phyloP scores from a whole-genome alignment of 331 rosid species.

The Pyracantha coccinea region DNA sequence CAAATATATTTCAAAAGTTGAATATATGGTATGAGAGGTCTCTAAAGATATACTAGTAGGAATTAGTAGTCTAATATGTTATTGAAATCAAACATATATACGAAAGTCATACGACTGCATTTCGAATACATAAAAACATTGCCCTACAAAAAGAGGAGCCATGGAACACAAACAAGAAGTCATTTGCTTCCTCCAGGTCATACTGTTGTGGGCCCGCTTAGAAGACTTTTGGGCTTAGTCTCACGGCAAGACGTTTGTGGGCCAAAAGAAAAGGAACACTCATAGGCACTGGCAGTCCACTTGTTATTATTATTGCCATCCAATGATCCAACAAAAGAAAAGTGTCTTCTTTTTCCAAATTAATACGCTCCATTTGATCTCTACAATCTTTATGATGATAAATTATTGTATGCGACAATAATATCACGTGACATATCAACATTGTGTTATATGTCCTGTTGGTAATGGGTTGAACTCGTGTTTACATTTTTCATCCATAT shows the following conservation, averaged over 20 bases:
- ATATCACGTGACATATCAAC: no score
- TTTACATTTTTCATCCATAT: no score
- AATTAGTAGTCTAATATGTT: no score
- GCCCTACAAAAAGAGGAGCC: not conserved
- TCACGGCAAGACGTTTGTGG: conserved; percentile 1
- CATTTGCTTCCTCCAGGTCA: not conserved
- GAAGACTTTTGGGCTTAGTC: not conserved
- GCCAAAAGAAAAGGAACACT: conserved; percentile 6
- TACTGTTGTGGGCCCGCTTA: not conserved
- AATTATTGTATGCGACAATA: no score
- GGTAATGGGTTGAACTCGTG: no score
- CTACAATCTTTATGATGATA: not conserved
- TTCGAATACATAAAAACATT: no score
- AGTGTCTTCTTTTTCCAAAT: not conserved
- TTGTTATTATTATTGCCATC: conserved; percentile 11
- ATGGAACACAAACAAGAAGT: not conserved
- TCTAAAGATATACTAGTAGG: no score
- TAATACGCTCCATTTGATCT: conserved; percentile 21
- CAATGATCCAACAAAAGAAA: conserved; percentile 20
- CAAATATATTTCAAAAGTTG: no score
- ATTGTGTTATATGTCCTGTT: no score
- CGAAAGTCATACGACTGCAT: no score
- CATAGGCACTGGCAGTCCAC: not conserved
- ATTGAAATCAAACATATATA: no score
- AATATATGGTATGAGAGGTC: no score